Base-by-base conservation (phyloP, 805 yeast genomes). In the Kregervanrija fluxuum region DNA sequence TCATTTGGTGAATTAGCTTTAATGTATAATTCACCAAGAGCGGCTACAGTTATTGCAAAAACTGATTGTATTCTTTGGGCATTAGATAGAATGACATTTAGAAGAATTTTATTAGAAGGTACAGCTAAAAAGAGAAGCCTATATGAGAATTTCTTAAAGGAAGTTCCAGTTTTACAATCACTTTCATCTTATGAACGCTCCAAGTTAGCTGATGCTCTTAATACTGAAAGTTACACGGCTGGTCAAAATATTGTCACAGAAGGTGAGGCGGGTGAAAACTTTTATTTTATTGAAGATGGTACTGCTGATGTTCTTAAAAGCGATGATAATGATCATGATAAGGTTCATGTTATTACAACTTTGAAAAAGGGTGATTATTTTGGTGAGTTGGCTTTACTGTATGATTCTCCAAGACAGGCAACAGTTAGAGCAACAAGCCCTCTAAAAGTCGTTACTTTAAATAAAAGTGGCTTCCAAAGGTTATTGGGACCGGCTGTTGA, bases 21-120 rank as follows among this genome's bases (percentile, higher is more conserved):
- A 56, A 89, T 93, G 96, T 91, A 93, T 70, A 91, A 93, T 64
- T 81, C 96, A 14, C 97, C 97, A 49, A 81, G 99, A 67, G 98
- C 98, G 8, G 98, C 98, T 9, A 88, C 98, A 1, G 97, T 86
- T 1, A 56, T 74, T 28, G 90, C 96, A 9, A 64, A 71, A 17
- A 73, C 85, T 8, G 87, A 84, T 48, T 74, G 83, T 56, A 78
- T 79, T 31, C 71, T 91, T 42, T 91, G 96, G 96, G 93, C 95
- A 2, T 74, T 93, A 54, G 99, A 93, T 67, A 79, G 99, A 59
- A 70, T 83, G 57, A 90, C 97, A 1, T 93, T 93, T 71, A 82
- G 96, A 65, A 79, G 90, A 64, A 93, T 93, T 50, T 73, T 93
- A 48, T 72, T 90, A 58, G 96, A 91, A 55, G 88, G 90, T 49